Conservation (phyloP, 2,329 filamentous ascomycete species). For the Waltergamsia citrina region DNA sequence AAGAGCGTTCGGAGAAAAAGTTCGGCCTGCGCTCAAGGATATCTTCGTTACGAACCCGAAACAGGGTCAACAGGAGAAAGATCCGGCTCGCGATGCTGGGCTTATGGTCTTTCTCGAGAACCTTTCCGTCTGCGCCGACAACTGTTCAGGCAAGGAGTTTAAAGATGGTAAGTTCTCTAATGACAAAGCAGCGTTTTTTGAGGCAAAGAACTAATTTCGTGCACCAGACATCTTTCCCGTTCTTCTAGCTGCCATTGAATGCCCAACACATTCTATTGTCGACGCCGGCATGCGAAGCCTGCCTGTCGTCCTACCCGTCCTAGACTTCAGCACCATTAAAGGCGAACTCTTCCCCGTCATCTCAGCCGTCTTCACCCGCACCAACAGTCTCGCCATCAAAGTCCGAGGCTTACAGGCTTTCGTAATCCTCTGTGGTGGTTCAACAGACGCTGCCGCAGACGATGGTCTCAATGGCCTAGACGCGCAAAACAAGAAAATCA, state of each 20-base stretch:
- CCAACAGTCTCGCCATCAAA: slow-evolving; percentile 90
- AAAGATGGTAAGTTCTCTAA: slow-evolving; percentile 61
- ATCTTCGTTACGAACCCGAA: slow-evolving; percentile 62
- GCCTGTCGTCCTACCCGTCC: slow-evolving; percentile 69
- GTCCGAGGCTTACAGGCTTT: slow-evolving; percentile 87
- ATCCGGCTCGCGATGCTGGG: slow-evolving; percentile 76
- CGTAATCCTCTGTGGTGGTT: slow-evolving; percentile 77
- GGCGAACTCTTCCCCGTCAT: slow-evolving; percentile 94
- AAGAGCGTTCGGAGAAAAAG: slow-evolving; percentile 72
- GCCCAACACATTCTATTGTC: slow-evolving; percentile 78
- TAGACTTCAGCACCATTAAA: slow-evolving; percentile 96
- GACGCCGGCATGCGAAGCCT: slow-evolving; percentile 76
- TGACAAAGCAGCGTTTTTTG: not conserved
- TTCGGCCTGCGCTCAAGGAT: slow-evolving; percentile 76
- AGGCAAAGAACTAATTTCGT: not conserved
- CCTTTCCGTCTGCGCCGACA: slow-evolving; percentile 63
- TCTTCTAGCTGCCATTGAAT: slow-evolving; percentile 74
- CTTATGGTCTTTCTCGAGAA: slow-evolving; percentile 88
- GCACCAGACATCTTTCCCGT: slow-evolving; percentile 77
- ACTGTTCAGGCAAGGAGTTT: slow-evolving; percentile 85
- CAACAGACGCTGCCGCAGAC: slow-evolving; percentile 35
- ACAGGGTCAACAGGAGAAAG: slow-evolving; percentile 57
- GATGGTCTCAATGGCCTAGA: slow-evolving; percentile 71
- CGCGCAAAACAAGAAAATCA: slow-evolving; percentile 45
- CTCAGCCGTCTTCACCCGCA: slow-evolving; percentile 82